Evolutionary conservation across 2,329 filamentous ascomycete species (phyloP).

Genomic region (Phyllosticta ampelicida): DNA sequence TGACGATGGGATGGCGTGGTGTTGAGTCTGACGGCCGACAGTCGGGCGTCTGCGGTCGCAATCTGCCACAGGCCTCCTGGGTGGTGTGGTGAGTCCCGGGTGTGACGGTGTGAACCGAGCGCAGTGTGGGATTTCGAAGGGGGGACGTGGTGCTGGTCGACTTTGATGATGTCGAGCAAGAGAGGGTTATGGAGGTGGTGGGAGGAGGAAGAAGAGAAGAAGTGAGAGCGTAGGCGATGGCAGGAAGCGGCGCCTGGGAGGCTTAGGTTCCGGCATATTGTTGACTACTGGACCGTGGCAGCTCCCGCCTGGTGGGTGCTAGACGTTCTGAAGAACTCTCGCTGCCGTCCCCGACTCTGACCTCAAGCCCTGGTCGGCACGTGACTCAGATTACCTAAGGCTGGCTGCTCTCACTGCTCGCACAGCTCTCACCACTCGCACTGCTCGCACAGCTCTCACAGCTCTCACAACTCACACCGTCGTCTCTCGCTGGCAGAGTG

Average conservation of each 20-base stretch:
- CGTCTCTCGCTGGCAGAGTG: no score
- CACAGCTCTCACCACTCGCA: no score
- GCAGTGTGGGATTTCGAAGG: conserved; percentile 7
- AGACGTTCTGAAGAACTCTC: not conserved
- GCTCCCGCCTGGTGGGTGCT: not conserved
- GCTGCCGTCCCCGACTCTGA: not conserved
- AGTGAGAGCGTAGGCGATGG: conserved; percentile 2
- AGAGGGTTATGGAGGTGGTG: conserved; percentile 8
- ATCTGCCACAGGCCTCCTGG: conserved; percentile 7
- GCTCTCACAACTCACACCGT: no score
- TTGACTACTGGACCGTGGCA: not conserved
- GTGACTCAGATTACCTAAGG: no score
- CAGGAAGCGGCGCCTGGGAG: conserved; percentile 7
- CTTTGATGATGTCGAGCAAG: not conserved
- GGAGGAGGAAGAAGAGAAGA: conserved; percentile 7
- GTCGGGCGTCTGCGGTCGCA: conserved; percentile 6
- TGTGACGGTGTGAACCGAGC: conserved; percentile 10
- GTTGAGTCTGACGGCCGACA: conserved; percentile 4
- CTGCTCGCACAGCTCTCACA: no score
- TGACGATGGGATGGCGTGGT: conserved; percentile 10
- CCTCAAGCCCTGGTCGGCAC: no score
- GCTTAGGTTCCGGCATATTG: conserved; percentile 9
- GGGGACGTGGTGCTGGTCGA: conserved; percentile 1
- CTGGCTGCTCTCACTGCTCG: no score
- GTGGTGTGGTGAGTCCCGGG: conserved; percentile 10